Base-by-base conservation (phyloP, 2,329 filamentous ascomycete species). In the Harringtonia aguacate region DNA sequence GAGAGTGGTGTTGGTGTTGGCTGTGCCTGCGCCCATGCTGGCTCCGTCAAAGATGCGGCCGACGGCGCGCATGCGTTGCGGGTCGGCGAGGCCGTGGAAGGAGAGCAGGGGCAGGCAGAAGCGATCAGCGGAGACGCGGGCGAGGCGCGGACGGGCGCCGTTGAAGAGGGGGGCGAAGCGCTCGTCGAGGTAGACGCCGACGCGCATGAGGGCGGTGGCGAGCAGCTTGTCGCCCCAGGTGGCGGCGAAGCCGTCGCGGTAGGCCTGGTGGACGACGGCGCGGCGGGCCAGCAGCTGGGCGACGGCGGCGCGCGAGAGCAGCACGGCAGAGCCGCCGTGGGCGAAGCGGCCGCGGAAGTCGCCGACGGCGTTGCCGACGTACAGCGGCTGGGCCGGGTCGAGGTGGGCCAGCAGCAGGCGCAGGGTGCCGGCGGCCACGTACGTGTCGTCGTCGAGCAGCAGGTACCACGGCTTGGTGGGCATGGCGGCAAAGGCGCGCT, bases 391-490 rank as follows among this genome's bases (percentile, higher is more conserved):
- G 7, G 59, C 51, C 2, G 66, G 61, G 55, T 77, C 62, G 46
- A 77, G 57, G 45, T 73, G 71, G 17, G 63, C 61, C 14, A 77
- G 60, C 13, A 77, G 56, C 2, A 67, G 56, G 35, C 61, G 58
- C 24, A 77, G 56, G 13, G 73, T 72, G 3, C 67, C 61, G 41
- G 65, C 65, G 36, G 76, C 62, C 36, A 77, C 55, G 53, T 69
- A 77, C 1, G 72, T 77, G 53, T 78, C 73, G 55, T 77, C 74
- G 56, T 77, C 73, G 14, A 74, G 56, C 49, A 77, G 68, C 48
- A 77, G 56, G 52, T 76, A 77, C 74, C 74, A 77, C 54, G 74
- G 73, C 60, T 76, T 77, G 48, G 62, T 56, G 0, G 73, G 73
- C 53, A 75, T 61, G 15, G 58, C 62, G 33, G 62, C 57, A 60